Evolutionary conservation across 1,139 yeast species (phyloP).

Genomic region (Suhomyces maxii): DNA sequence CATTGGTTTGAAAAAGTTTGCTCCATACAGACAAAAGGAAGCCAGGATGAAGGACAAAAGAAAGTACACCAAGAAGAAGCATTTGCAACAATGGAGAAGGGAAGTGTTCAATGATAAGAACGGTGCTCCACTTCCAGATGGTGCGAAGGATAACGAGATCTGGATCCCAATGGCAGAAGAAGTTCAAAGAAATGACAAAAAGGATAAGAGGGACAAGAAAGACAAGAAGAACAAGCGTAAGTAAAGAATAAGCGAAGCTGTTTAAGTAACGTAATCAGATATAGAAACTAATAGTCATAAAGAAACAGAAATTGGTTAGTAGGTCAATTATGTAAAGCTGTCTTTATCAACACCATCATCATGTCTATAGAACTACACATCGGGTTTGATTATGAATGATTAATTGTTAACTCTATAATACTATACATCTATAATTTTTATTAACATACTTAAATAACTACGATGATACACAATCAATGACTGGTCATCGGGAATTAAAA

Average conservation of each 20-base stretch:
- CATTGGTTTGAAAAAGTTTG: slow-evolving; percentile 88
- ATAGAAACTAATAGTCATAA: slow-evolving; percentile 1
- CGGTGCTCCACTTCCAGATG: slow-evolving; percentile 46
- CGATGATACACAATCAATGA: not conserved
- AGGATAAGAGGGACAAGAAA: slow-evolving; percentile 8
- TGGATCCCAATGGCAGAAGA: slow-evolving; percentile 36
- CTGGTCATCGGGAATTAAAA: too few relatives aligned
- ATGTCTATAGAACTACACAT: not conserved
- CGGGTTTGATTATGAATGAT: not conserved
- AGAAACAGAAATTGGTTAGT: not conserved
- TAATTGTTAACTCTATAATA: not conserved
- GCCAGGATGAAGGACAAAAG: slow-evolving; percentile 74
- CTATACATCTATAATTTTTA: slow-evolving; percentile 6
- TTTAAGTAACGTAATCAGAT: not conserved
- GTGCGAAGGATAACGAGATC: slow-evolving; percentile 37
- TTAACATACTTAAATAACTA: not conserved
- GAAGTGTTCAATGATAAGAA: slow-evolving; percentile 68
- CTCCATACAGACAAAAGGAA: slow-evolving; percentile 84
- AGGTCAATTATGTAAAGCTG: too few relatives aligned
- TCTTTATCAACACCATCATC: not conserved
- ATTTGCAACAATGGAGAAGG: slow-evolving; percentile 88
- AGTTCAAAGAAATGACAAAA: slow-evolving; percentile 3
- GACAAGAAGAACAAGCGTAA: not conserved
- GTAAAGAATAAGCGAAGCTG: not conserved
- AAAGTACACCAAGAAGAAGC: slow-evolving; percentile 78